Percentiles rank a stretch among this genome's conserved stretches.
phyloP scores from a whole-genome alignment of 257 asterid genomes.

The Cinchona pubescens region DNA sequence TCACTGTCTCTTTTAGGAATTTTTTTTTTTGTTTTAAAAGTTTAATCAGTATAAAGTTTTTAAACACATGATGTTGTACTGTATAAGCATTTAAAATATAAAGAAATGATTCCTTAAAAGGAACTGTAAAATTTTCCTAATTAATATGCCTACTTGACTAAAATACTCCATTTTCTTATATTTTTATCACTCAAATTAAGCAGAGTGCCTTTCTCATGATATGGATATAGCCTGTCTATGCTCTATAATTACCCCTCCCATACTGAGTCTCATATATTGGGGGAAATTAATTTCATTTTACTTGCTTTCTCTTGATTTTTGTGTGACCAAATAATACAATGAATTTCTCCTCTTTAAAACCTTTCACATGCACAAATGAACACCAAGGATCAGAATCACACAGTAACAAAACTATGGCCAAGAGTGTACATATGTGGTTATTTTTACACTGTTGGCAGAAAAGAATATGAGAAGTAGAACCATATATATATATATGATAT shows the following conservation, averaged over 20 bases:
- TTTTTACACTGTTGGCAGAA: not conserved
- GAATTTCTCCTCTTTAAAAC: not conserved
- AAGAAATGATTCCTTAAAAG: too few species aligned
- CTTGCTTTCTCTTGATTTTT: not conserved
- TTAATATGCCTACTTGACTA: too few species aligned
- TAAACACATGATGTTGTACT: too few species aligned
- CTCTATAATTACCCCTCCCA: not conserved
- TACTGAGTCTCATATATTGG: not conserved
- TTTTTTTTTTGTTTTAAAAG: too few species aligned
- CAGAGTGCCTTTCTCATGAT: too few species aligned
- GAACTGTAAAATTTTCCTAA: too few species aligned
- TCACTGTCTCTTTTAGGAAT: too few species aligned
- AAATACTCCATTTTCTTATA: too few species aligned
- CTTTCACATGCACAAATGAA: not conserved
- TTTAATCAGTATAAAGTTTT: too few species aligned
- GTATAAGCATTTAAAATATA: too few species aligned
- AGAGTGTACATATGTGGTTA: not conserved
- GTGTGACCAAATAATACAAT: not conserved
- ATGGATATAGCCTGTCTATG: not conserved
- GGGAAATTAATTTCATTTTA: not conserved
- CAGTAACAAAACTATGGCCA: not conserved
- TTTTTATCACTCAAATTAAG: too few species aligned
- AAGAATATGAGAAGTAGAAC: not conserved
- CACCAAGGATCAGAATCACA: not conserved
- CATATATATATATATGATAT: not conserved